Evolutionary conservation across 2,329 filamentous ascomycete genomes (phyloP).

Genomic region (Sporothrix dimorphospora): DNA sequence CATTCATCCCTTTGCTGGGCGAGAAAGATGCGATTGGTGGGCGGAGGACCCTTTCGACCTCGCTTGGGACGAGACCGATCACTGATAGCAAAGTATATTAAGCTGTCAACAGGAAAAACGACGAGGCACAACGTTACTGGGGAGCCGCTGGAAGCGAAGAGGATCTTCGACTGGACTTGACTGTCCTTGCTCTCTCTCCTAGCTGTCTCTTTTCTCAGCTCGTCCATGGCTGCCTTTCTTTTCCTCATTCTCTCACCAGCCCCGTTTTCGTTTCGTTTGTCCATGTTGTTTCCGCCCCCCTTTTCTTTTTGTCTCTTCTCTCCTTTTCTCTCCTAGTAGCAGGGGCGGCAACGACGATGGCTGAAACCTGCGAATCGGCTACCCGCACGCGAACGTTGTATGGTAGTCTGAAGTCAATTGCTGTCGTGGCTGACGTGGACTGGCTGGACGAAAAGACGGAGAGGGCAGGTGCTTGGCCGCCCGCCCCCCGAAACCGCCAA

Average conservation of each 20-base stretch:
- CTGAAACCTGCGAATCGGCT: conserved; percentile 5
- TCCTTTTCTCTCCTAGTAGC: not conserved
- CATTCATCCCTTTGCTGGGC: not conserved
- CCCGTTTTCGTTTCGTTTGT: conserved; percentile 1
- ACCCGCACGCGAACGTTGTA: not conserved
- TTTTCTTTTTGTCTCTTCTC: not conserved
- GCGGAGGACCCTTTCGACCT: not conserved
- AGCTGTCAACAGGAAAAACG: not conserved
- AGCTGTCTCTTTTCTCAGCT: too few species aligned
- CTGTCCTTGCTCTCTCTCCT: too few species aligned
- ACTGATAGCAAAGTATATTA: conserved; percentile 1
- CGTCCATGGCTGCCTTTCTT: not conserved
- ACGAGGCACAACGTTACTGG: not conserved
- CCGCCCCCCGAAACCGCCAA: not conserved
- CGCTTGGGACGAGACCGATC: not conserved
- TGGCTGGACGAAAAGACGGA: not conserved
- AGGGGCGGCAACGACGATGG: too few species aligned
- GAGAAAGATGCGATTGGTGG: conserved; percentile 9
- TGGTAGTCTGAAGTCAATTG: not conserved
- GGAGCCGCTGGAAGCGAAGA: not conserved
- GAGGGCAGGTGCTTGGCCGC: not conserved
- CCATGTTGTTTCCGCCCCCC: not conserved
- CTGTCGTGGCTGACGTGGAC: conserved; percentile 18
- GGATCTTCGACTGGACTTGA: not conserved
- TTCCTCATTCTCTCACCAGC: conserved; percentile 6